phyloP scores from a whole-genome alignment of 352 stramenopile genomes.

The Achlya hypogyna region DNA sequence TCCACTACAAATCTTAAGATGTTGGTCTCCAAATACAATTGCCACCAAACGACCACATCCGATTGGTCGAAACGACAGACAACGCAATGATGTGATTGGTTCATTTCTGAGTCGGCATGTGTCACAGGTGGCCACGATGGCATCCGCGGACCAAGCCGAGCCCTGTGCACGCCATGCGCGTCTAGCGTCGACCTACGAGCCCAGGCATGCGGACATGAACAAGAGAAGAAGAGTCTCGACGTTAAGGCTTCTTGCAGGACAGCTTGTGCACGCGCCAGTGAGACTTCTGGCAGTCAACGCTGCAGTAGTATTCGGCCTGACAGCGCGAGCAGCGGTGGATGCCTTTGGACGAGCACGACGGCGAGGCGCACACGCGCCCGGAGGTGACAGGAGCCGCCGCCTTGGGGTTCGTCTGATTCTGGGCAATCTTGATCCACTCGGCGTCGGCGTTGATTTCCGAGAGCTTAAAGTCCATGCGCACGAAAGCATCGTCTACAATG shows the following conservation, averaged over 20 bases:
- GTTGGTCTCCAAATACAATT: too few species aligned
- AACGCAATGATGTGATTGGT: not conserved
- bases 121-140: too few species aligned
- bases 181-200: not conserved
- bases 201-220: not conserved
- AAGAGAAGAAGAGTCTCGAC: not conserved
- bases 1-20: not conserved
- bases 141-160: too few species aligned
- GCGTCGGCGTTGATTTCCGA: slow-evolving; percentile 50
- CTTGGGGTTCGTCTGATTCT: slow-evolving; percentile 33
- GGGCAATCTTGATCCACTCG: slow-evolving; percentile 57
- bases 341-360: slow-evolving; percentile 59
- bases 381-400: slow-evolving; percentile 24
- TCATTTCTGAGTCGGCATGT: not conserved
- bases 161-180: too few species aligned
- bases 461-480: slow-evolving; percentile 72
- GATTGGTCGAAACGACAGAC: too few species aligned
- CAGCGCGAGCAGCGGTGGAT: slow-evolving; percentile 71
- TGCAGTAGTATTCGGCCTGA: slow-evolving; percentile 81
- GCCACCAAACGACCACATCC: too few species aligned
- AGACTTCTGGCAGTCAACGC: slow-evolving; percentile 64
- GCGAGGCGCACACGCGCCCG: slow-evolving; percentile 40
- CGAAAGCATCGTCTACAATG: slow-evolving; percentile 63
- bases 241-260: slow-evolving; percentile 30
- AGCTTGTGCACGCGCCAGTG: slow-evolving; percentile 81